Evolutionary conservation across 768 basidiomycete genomes (phyloP).

Genomic region (Suillus lakei): DNA sequence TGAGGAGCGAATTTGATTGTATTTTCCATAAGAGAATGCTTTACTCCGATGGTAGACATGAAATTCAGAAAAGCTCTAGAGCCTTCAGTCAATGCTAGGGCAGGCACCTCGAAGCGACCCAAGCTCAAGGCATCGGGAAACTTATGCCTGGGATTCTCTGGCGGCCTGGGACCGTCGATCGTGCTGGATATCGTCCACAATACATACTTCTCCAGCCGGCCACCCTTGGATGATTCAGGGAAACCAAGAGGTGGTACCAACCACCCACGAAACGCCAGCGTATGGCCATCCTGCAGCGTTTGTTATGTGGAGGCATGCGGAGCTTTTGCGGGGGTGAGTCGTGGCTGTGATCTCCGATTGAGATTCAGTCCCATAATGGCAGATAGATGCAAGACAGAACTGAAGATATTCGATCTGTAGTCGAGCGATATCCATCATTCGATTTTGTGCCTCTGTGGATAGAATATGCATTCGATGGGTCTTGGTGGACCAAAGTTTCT

Average conservation of each 20-base stretch:
- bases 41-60: constrained; percentile 60
- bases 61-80: constrained; percentile 73
- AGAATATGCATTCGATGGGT: constrained; percentile 73
- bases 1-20: neutral
- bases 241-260: constrained; percentile 58
- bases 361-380: constrained; percentile 15
- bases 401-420: constrained; percentile 50
- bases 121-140: constrained; percentile 70
- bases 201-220: constrained; percentile 52
- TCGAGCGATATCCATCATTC: constrained; percentile 53
- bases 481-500: constrained; percentile 65
- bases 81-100: constrained; percentile 61
- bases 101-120: constrained; percentile 59
- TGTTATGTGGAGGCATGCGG: constrained; percentile 75
- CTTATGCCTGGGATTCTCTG: constrained; percentile 74
- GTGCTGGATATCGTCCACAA: constrained; percentile 70
- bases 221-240: constrained; percentile 29
- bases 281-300: constrained; percentile 66
- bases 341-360: neutral
- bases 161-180: constrained; percentile 76
- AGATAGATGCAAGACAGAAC: constrained; percentile 59
- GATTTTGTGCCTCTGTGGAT: constrained; percentile 67
- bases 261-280: constrained; percentile 64
- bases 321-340: constrained; percentile 64
- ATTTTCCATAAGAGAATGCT: constrained; percentile 56